Evolutionary conservation across 345 rosid species (phyloP), one percentile per base, ranked within the genome.

Genomic region (Jatropha curcas): DNA sequence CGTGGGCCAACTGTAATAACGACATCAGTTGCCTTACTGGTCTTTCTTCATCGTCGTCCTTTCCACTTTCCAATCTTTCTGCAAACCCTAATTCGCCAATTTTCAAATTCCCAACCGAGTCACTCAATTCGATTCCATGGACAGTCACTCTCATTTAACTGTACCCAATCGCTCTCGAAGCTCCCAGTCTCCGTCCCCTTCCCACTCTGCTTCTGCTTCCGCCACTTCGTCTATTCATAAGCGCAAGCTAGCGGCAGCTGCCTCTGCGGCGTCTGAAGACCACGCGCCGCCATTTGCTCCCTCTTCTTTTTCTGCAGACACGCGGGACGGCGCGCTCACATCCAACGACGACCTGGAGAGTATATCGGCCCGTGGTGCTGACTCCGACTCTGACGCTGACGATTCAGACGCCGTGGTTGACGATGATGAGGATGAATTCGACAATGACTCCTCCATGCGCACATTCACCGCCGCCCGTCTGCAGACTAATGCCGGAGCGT

Each of bases 281-380:
- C 98, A 87, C 70, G 90, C 86, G 11, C 97, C 96, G 14, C 96
- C 90, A 10, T 89, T 91, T 71, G 89, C 89, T 65, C 96, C 98
- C 8, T 89, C 98, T 22, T 90, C 99, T 67, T 85, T 92, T 81
- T 92, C 99, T 34, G 94, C 98, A 12, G 97, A 90, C 79, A 93
- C 98, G 17, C 95, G 98, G 25, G 97, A 93, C 79, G 96, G 98
- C 31, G 94, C 96, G 4, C 75, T 94, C 45, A 92, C 97, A 61
- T 90, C 98, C 69, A 92, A 90, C 68, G 99, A 95, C 66, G 99
- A 95, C 84, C 97, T 95, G 56, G 98, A 93, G 88, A 93, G 97
- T 84, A 88, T 96, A 76, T 96, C 99, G 13, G 98, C 97, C 10
- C 95, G 97, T 31, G 97, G 92, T 20, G 94, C 85, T 0, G 89